Conservation (phyloP, 2,329 filamentous ascomycete genomes). For the Aurifilum marmelostoma region DNA sequence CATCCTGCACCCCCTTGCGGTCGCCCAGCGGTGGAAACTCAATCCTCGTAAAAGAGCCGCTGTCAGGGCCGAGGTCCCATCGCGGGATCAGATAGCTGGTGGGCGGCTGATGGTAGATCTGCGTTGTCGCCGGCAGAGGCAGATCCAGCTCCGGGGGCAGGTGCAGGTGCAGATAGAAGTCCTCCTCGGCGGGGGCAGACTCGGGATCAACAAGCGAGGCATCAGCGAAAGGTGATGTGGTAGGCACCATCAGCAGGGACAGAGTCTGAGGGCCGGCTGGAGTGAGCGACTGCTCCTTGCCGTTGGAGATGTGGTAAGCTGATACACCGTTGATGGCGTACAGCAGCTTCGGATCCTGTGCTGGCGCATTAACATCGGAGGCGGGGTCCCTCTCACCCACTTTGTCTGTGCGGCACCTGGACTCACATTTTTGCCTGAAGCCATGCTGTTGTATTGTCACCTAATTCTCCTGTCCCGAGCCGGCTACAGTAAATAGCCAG, state of each 20-base stretch:
- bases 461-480: slow-evolving; percentile 2
- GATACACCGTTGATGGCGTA: slow-evolving; percentile 82
- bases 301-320: slow-evolving; percentile 89
- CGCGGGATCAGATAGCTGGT: slow-evolving; percentile 91
- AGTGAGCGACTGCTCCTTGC: slow-evolving; percentile 80
- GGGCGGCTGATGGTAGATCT: slow-evolving; percentile 95
- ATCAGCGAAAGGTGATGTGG: slow-evolving; percentile 71
- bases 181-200: slow-evolving; percentile 68
- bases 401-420: background rate
- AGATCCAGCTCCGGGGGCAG: slow-evolving; percentile 93
- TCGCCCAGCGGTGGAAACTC: slow-evolving; percentile 80
- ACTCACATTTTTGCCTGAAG: slow-evolving; percentile 50
- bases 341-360: slow-evolving; percentile 65
- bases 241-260: slow-evolving; percentile 94
- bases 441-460: slow-evolving; percentile 38
- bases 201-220: slow-evolving; percentile 55
- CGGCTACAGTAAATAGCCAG: background rate
- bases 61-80: slow-evolving; percentile 88
- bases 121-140: slow-evolving; percentile 89
- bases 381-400: background rate
- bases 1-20: slow-evolving; percentile 79
- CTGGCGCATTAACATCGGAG: slow-evolving; percentile 10
- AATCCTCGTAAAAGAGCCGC: slow-evolving; percentile 88
- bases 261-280: slow-evolving; percentile 86
- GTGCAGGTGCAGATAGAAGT: slow-evolving; percentile 96